phyloP scores from a whole-genome alignment of 805 yeast genomes.

The Ogataea methanolica region DNA sequence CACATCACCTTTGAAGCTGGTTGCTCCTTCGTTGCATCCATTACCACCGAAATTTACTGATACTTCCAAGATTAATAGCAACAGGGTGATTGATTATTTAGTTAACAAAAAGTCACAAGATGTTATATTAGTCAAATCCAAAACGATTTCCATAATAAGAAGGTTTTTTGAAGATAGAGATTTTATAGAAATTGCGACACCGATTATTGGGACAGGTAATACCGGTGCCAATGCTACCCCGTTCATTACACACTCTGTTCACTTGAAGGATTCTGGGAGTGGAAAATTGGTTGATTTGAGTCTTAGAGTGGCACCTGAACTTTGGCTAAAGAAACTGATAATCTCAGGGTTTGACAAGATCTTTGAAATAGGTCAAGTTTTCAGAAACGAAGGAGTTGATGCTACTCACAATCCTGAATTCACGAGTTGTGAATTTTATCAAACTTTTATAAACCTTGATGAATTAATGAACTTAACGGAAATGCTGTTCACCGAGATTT shows the following conservation, averaged over 20 bases:
- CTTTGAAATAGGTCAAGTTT: conserved; percentile 80
- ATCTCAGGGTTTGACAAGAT: conserved; percentile 83
- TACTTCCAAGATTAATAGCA: conserved; percentile 50
- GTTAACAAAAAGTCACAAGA: conserved; percentile 50
- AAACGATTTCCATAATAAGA: conserved; percentile 53
- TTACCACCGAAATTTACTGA: conserved; percentile 63
- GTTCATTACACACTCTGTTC: conserved; percentile 48
- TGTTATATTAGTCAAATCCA: conserved; percentile 45
- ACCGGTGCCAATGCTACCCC: conserved; percentile 95
- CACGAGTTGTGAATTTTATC: conserved; percentile 85
- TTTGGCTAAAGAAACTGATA: conserved; percentile 83
- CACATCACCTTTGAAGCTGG: conserved; percentile 41
- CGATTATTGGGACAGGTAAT: conserved; percentile 59
- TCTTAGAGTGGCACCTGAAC: conserved; percentile 88
- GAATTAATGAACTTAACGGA: conserved; percentile 67
- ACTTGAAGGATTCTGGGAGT: conserved; percentile 28
- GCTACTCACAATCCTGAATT: conserved; percentile 93
- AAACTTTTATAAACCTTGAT: conserved; percentile 59
- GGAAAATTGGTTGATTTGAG: conserved; percentile 32
- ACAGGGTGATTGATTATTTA: conserved; percentile 71
- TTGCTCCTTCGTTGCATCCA: conserved; percentile 67
- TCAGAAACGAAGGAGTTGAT: conserved; percentile 92
- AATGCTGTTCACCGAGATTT: conserved; percentile 42
- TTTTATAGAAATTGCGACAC: conserved; percentile 86
- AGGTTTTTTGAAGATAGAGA: conserved; percentile 46